These are phyloP conservation scores for Solanum dulcamara DNA, from an alignment of 257 asterid species.

Conservation along the genomic window DNA sequence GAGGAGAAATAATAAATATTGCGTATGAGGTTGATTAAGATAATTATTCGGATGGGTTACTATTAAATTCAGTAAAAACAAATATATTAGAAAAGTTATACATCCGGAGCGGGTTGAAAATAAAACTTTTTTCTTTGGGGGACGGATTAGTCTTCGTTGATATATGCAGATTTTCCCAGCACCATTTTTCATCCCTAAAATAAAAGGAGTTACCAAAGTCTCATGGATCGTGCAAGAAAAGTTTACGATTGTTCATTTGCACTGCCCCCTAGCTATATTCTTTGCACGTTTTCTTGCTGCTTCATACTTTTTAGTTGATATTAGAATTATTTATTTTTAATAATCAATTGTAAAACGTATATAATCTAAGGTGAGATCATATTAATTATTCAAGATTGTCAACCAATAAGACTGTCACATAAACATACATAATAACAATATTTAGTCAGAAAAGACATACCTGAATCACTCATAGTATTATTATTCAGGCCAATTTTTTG, in stretches of 20 bases:
- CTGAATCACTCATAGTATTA: too few species aligned
- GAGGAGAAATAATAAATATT: too few species aligned
- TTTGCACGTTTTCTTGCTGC: conserved; percentile 56
- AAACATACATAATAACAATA: too few species aligned
- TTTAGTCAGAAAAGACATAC: background rate
- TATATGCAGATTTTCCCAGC: background rate
- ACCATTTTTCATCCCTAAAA: background rate
- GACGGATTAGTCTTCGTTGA: background rate
- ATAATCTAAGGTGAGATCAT: background rate
- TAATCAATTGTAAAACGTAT: too few species aligned
- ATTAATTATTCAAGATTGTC: background rate
- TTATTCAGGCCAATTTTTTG: too few species aligned
- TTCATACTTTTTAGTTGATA: conserved; percentile 46
- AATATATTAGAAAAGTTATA: too few species aligned
- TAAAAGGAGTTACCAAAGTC: conserved; percentile 50
- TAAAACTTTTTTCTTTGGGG: too few species aligned
- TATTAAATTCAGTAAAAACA: too few species aligned
- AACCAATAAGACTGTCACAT: background rate
- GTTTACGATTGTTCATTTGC: conserved; percentile 75
- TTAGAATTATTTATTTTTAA: too few species aligned
- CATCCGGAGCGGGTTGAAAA: background rate
- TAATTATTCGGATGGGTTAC: too few species aligned
- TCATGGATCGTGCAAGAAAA: conserved; percentile 61
- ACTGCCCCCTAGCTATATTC: conserved; percentile 61
- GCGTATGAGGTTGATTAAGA: too few species aligned